phyloP scores from a whole-genome alignment of 192 early-diverging fungal genomes.

The Coemansia sp. region DNA sequence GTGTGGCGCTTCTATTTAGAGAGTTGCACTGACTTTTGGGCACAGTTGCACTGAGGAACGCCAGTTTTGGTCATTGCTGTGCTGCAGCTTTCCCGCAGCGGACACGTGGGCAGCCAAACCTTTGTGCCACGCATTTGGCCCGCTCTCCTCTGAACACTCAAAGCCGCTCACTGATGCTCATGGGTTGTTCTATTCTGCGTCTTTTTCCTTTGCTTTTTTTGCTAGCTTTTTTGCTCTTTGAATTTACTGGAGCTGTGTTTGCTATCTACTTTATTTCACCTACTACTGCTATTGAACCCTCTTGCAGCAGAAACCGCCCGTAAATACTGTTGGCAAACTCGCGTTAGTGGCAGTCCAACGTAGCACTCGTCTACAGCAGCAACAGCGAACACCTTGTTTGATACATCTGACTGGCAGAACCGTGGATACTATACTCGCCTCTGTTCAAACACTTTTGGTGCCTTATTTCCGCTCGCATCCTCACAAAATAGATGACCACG shows the following conservation, averaged over 20 bases:
- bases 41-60: not conserved
- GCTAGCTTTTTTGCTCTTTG: not conserved
- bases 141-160: not conserved
- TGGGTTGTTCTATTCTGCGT: not conserved
- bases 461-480: not conserved
- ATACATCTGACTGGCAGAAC: not conserved
- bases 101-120: slow-evolving; percentile 5
- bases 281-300: not conserved
- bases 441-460: not conserved
- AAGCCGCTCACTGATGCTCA: not conserved
- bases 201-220: slow-evolving; percentile 1
- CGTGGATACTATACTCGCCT: slow-evolving; percentile 2
- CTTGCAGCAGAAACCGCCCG: not conserved
- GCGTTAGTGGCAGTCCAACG: not conserved
- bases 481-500: slow-evolving; percentile 34
- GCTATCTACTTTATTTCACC: not conserved
- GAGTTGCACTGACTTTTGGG: not conserved
- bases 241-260: not conserved
- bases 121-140: slow-evolving; percentile 4
- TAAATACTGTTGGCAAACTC: not conserved
- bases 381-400: not conserved
- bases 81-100: not conserved
- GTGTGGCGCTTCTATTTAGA: slow-evolving; percentile 2
- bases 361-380: not conserved
- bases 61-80: not conserved